Evolutionary conservation across 2,329 filamentous ascomycete species (phyloP).

Genomic region (Neobulgaria alba): DNA sequence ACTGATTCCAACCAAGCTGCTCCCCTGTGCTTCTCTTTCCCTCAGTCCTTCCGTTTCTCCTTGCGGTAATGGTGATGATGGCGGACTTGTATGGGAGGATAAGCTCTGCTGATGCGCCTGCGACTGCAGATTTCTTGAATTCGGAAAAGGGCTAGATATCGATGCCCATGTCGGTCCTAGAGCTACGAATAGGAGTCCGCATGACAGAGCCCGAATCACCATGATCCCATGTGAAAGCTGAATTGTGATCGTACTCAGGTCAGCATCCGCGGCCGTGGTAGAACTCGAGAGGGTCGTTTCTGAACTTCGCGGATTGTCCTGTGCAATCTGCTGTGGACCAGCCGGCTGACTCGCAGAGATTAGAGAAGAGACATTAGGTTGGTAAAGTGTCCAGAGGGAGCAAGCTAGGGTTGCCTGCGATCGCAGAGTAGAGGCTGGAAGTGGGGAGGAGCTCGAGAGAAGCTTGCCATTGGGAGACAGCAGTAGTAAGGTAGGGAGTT

Average conservation of each 20-base stretch:
- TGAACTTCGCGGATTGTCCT: constrained; percentile 10
- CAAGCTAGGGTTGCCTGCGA: constrained; percentile 57
- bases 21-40: constrained; percentile 2
- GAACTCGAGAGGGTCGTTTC: constrained; percentile 8
- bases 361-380: constrained; percentile 30
- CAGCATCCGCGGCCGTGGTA: constrained; percentile 10
- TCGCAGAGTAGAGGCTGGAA: constrained; percentile 48
- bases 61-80: constrained; percentile 14
- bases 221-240: constrained; percentile 48
- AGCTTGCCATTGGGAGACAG: constrained; percentile 54
- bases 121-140: constrained; percentile 5
- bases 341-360: constrained; percentile 32
- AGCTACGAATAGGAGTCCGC: constrained; percentile 54
- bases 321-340: constrained; percentile 28
- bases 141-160: constrained; percentile 1
- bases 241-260: constrained; percentile 29
- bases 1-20: constrained; percentile 7
- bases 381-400: constrained; percentile 51
- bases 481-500: constrained; percentile 51
- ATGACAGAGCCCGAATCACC: constrained; percentile 47
- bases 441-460: constrained; percentile 50
- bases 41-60: constrained; percentile 1
- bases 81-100: constrained; percentile 13
- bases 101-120: constrained; percentile 2
- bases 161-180: constrained; percentile 37